Base-by-base conservation (phyloP, 805 yeast species). In the Diddensiella transvaalensis region DNA sequence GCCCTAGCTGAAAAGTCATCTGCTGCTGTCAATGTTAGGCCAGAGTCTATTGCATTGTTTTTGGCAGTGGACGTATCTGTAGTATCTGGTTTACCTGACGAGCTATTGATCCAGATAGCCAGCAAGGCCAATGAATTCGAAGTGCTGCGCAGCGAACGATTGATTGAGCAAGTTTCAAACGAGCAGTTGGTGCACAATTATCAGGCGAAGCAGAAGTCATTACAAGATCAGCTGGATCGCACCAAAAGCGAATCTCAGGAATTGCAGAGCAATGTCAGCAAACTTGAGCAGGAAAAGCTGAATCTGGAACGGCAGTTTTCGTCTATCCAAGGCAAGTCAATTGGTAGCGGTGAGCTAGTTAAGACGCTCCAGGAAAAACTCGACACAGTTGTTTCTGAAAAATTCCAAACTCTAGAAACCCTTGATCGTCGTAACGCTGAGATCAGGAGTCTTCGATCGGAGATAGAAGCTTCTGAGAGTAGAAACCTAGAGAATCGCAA, bases 401-500 rank as follows among this genome's bases (percentile, higher is more conserved):
- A 65, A 29, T 50, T 61, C 13, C 57, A 63, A 13, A 35, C 53
- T 3, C 35, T 62, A 5, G 65, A 65, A 29, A 32, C 59, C 2
- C 45, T 67, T 8, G 69, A 66, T 15, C 53, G 64, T 15, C 56
- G 59, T 18, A 58, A 58, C 17, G 45, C 48, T 3, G 69, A 62
- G 41, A 42, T 65, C 53, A 54, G 55, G 21, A 55, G 52, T 1
- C 52, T 73, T 18, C 67, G 68, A 22, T 54, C 58, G 15, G 82
- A 78, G 41, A 59, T 72, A 10, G 68, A 63, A 17, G 58, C 61
- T 3, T 45, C 75, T 10, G 66, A 72, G 22, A 52, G 59, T 3
- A 54, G 65, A 5, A 70, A 66, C 48, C 66, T 68, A 38, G 61
- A 64, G 1, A 57, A 74, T 18, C 70, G 83, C 44, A 65, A 69